Evolutionary conservation across 768 basidiomycete genomes (phyloP).

Genomic region (Cystofilobasidium capitatum): DNA sequence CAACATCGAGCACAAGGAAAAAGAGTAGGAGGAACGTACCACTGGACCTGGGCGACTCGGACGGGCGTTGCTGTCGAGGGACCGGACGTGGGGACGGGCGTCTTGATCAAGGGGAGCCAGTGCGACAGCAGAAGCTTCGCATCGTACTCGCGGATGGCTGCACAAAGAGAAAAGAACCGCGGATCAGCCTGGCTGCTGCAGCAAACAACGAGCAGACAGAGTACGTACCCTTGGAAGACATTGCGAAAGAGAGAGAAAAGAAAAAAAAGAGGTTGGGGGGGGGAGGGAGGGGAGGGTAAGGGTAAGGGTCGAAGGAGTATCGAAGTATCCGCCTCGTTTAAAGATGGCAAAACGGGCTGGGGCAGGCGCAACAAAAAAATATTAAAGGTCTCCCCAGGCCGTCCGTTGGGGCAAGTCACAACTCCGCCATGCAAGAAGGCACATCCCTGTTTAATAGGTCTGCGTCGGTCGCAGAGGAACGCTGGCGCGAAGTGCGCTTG

Average conservation of each 20-base stretch:
- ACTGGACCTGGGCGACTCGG: conserved; percentile 27
- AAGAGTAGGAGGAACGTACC: conserved; percentile 10
- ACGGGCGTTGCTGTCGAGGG: conserved; percentile 24
- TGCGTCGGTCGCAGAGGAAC: no score
- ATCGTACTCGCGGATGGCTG: conserved; percentile 93
- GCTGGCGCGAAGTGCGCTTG: no score
- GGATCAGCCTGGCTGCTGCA: background rate
- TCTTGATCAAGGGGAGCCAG: conserved; percentile 76
- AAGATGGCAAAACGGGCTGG: no score
- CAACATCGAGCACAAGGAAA: background rate
- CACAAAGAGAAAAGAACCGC: background rate
- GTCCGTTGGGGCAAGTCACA: no score
- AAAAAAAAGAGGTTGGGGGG: background rate
- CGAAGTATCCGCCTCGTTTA: no score
- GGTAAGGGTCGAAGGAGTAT: conserved; percentile 1
- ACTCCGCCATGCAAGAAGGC: no score
- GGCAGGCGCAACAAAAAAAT: no score
- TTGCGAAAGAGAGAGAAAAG: conserved; percentile 18
- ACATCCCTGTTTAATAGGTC: no score
- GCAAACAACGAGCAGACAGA: background rate
- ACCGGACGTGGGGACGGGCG: conserved; percentile 46
- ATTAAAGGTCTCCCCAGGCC: no score
- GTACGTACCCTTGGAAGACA: conserved; percentile 36
- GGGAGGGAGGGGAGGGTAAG: background rate
- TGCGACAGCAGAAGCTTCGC: conserved; percentile 95